phyloP scores from a whole-genome alignment of 768 basidiomycete genomes.

The Dacryopinax primogenitus region DNA sequence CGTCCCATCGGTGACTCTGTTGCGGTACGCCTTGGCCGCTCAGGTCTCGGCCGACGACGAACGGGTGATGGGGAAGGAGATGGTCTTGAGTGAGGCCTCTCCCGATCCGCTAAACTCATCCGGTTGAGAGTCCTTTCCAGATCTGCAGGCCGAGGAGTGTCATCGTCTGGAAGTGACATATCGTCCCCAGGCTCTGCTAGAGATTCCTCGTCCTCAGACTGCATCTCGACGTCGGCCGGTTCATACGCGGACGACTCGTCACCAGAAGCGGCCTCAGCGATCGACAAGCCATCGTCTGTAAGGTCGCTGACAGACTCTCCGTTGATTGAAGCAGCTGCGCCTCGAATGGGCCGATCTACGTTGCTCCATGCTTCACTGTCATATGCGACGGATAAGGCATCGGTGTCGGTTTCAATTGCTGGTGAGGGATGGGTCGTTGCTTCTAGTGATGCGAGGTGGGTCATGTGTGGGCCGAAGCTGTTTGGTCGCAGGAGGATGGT shows the following conservation, averaged over 20 bases:
- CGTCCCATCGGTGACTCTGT: background rate
- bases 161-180: background rate
- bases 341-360: background rate
- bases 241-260: background rate
- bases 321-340: background rate
- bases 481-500: conserved; percentile 76
- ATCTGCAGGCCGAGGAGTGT: background rate
- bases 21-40: background rate
- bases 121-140: background rate
- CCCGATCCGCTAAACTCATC: background rate
- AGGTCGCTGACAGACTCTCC: background rate
- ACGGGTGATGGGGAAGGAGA: background rate
- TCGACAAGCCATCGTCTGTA: background rate
- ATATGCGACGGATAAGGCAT: conserved; percentile 8
- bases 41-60: background rate
- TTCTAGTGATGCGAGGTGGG: conserved; percentile 35
- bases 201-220: background rate
- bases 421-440: conserved; percentile 52
- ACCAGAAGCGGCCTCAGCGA: background rate
- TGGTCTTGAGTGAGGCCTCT: background rate
- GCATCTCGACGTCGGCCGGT: background rate
- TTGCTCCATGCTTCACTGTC: conserved; percentile 8
- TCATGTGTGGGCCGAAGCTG: conserved; percentile 44
- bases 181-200: background rate
- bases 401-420: conserved; percentile 13